These are phyloP conservation scores for Blastocystis sp. DNA, from an alignment of 352 stramenopile genomes.

Conservation along the genomic window DNA sequence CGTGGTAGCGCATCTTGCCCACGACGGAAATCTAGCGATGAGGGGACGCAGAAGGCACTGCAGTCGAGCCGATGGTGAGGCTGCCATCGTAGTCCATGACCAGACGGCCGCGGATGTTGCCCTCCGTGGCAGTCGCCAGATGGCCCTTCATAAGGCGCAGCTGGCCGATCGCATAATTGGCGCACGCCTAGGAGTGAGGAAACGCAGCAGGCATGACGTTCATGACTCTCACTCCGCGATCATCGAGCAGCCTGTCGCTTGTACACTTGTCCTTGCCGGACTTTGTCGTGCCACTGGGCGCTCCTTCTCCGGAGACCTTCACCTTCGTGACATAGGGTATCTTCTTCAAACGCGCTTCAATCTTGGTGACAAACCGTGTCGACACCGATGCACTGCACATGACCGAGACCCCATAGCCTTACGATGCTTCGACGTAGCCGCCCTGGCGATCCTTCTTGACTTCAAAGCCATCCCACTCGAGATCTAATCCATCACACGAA, in stretches of 20 bases:
- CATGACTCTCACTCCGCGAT: neutral
- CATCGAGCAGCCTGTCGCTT: neutral
- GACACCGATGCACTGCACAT: slow-evolving; percentile 15
- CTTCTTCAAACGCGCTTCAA: slow-evolving; percentile 48
- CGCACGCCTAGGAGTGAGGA: neutral
- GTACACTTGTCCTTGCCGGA: slow-evolving; percentile 52
- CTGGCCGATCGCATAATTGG: slow-evolving; percentile 59
- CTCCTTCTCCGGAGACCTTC: neutral
- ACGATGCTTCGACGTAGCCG: slow-evolving; percentile 29
- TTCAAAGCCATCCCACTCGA: slow-evolving; percentile 53
- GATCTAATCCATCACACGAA: slow-evolving; percentile 14
- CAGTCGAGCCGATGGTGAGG: slow-evolving; percentile 15
- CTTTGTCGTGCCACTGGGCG: neutral
- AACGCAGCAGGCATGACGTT: neutral
- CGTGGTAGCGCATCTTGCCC: slow-evolving; percentile 63
- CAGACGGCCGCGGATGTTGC: slow-evolving; percentile 63
- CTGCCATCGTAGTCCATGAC: neutral
- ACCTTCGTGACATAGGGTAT: slow-evolving; percentile 16
- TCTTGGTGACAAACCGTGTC: slow-evolving; percentile 42
- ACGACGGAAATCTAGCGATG: slow-evolving; percentile 23
- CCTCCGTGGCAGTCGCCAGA: slow-evolving; percentile 41
- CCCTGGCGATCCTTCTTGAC: slow-evolving; percentile 28
- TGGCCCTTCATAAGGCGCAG: slow-evolving; percentile 51
- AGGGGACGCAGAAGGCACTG: neutral
- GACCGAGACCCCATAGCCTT: neutral